Evolutionary conservation across 805 yeast genomes (phyloP), one percentile per base, ranked within the genome.

Genomic region (Nakazawaea anatomiae): DNA sequence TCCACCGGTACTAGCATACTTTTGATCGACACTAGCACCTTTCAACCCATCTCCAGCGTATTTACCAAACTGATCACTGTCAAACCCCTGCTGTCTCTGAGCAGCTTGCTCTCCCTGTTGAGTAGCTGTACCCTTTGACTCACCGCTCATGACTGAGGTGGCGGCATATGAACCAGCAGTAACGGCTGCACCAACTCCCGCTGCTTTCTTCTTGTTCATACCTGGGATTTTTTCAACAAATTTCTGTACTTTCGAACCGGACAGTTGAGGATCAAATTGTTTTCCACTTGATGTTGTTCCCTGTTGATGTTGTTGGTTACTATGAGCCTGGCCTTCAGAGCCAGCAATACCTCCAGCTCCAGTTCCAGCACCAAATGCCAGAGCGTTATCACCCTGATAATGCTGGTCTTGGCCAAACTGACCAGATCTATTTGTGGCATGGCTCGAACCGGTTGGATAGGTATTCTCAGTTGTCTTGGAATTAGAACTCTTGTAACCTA

Each of bases 161-260:
- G 36, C 36, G 7, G 45, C 50, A 27, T 12, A 28, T 27, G 45
- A 42, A 12, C 38, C 51, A 36, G 42, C 46, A 27, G 46, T 34
- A 6, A 27, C 45, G 11, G 18, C 27, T 27, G 45, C 50, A 12
- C 50, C 50, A 14, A 46, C 30, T 6, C 41, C 51, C 6, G 51
- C 47, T 5, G 47, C 47, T n/a, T 43, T 39, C 18, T 42, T 48
- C 39, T 36, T 38, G 25, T 35, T 31, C 14, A 48, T 31, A 7
- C 47, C 47, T 31, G 51, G 51, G 5, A 48, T 48, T 41, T 48
- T 48, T 25, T 43, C 47, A 11, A 48, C 31, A 4, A 48, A n/a
- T 28, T 30, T 36, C 32, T 48, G 47, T 10, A 35, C 32, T 34
- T 48, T 48, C 18, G 38, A 5, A 25, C 50, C 50, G 18, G 50